These are phyloP conservation scores for Colletotrichum paranaense DNA, from an alignment of 2,329 filamentous ascomycete genomes.

Conservation along the genomic window DNA sequence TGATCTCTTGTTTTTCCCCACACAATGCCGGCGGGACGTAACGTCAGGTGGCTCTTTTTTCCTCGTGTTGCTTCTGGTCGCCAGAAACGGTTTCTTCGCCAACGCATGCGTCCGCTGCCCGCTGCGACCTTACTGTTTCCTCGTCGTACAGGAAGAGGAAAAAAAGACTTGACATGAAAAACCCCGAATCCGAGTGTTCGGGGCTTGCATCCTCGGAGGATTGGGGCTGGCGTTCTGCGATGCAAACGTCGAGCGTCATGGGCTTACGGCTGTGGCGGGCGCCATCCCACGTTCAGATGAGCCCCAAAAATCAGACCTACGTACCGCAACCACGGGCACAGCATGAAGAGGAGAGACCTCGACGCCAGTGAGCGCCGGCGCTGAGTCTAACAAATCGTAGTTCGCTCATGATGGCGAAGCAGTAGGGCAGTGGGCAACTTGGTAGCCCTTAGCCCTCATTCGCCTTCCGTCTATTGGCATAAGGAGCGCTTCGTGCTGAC, in stretches of 20 bases:
- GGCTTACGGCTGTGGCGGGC: constrained; percentile 26
- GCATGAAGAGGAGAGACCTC: not conserved
- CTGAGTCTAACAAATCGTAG: not conserved
- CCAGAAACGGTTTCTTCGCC: constrained; percentile 22
- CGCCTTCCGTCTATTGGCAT: not conserved
- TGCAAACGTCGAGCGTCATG: not conserved
- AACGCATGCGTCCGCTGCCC: constrained; percentile 9
- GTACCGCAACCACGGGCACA: not conserved
- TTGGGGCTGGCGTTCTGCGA: constrained; percentile 7
- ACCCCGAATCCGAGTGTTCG: not conserved
- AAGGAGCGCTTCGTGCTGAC: constrained; percentile 13
- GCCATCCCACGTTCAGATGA: not conserved
- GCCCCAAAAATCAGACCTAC: not conserved
- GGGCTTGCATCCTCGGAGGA: not conserved
- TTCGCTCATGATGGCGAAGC: not conserved
- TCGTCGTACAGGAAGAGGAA: not conserved
- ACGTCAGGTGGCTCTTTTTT: constrained; percentile 25
- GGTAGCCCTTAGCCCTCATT: not conserved
- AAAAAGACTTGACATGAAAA: not conserved
- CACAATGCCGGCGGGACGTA: not conserved
- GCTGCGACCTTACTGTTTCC: constrained; percentile 2
- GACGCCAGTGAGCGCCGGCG: constrained; percentile 15
- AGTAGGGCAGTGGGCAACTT: not conserved
- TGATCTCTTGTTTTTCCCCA: not conserved
- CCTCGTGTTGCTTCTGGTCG: constrained; percentile 9